phyloP scores from a whole-genome alignment of 1,284 basidiomycete genomes.

The Trichosporon sp. region DNA sequence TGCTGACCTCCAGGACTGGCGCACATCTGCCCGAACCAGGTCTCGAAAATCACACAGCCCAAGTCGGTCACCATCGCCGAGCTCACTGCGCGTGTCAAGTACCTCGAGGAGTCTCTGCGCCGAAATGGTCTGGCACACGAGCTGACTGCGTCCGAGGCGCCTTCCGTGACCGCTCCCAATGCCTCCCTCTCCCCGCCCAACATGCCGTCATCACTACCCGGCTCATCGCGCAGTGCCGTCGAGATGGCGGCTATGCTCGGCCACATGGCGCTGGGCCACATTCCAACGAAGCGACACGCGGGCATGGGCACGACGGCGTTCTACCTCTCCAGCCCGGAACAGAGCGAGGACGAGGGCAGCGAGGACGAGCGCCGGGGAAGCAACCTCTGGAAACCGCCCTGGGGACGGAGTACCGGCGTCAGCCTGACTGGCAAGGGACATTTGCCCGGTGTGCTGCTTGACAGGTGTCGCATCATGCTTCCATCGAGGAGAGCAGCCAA shows the following conservation, averaged over 20 bases:
- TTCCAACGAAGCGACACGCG: constrained; percentile 26
- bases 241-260: constrained; percentile 35
- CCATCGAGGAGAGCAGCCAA: constrained; percentile 24
- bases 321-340: constrained; percentile 28
- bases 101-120: constrained; percentile 28
- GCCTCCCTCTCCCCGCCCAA: not conserved
- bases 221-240: constrained; percentile 17
- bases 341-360: constrained; percentile 27
- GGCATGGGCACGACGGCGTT: constrained; percentile 33
- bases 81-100: constrained; percentile 28
- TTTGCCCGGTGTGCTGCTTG: constrained; percentile 29
- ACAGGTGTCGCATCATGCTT: constrained; percentile 30
- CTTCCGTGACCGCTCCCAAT: not conserved
- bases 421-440: constrained; percentile 24
- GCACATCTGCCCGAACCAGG: constrained; percentile 32
- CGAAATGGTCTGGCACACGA: constrained; percentile 27
- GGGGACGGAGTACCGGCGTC: constrained; percentile 25
- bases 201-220: not conserved
- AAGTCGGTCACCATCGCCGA: constrained; percentile 32
- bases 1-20: constrained; percentile 26
- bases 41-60: constrained; percentile 29
- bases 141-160: constrained; percentile 9
- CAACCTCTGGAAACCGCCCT: constrained; percentile 26
- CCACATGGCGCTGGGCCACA: constrained; percentile 29
- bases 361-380: constrained; percentile 14